Base-by-base conservation (phyloP, 768 basidiomycete genomes). In the Boletus barrowsii region DNA sequence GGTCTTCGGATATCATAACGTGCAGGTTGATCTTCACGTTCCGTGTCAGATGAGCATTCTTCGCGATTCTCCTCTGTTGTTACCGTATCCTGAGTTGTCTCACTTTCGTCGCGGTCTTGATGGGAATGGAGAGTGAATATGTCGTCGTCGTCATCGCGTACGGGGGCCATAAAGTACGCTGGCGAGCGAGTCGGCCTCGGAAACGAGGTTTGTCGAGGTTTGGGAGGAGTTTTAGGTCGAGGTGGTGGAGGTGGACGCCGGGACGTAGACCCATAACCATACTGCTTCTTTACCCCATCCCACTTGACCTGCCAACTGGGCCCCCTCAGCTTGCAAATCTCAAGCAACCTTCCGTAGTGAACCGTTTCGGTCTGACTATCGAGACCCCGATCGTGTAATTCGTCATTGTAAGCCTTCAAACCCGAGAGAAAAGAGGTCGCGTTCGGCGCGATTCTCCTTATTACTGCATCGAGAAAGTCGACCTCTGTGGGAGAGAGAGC, bases 381-480 rank as follows among this genome's bases (percentile, higher is more conserved):
- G n/a, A 93, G 71, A 3, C 86, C 86, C 3, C 84, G 79, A 60
- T 88, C 86, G 54, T 80, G 79, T 22, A 93, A 72, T 20, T 92
- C 81, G 53, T 88, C 84, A 63, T 86, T 89, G 70, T 94, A 93
- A 0, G 90, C 87, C 65, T 88, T 90, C 76, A 91, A 85, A n/a
- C 92, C 81, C 5, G 82, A 80, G 37, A 90, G 76, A 63, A 93
- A 93, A 0, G 87, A 87, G 5, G 87, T 87, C 15, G 89, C 86
- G 10, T 77, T 72, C 9, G 82, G 74, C 6, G 85, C 79, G 41
- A 87, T 89, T 49, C 86, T 83, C 54, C 74, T 65, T 26, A 94
- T 82, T 13, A 94, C 87, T 22, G 82, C 80, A 58, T 93, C 87
- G 42, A 94, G 75, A 59, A 93, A 79, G 43, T 82, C 77, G 57